Conservation (phyloP, 352 stramenopile species). For the Globisporangium emineosum region DNA sequence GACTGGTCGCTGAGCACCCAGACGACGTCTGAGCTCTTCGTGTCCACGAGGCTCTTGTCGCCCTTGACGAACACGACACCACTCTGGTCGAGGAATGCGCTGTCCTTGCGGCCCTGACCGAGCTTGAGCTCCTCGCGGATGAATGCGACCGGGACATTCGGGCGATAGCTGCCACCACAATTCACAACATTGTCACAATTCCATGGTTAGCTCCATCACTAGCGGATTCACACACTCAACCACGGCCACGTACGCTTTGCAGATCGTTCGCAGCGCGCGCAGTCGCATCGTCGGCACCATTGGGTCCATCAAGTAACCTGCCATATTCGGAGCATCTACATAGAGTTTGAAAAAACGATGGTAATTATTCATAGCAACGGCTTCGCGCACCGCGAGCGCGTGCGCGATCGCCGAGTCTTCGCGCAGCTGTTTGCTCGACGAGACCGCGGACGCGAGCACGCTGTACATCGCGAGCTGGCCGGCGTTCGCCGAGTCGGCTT, state of each 20-base stretch:
- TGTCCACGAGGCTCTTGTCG: slow-evolving; percentile 67
- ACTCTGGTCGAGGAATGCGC: slow-evolving; percentile 71
- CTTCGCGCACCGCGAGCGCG: slow-evolving; percentile 74
- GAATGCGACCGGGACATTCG: slow-evolving; percentile 69
- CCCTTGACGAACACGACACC: slow-evolving; percentile 66
- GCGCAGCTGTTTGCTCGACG: slow-evolving; percentile 35
- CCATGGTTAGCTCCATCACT: not conserved
- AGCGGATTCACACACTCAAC: slow-evolving; percentile 1
- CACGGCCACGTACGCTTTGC: slow-evolving; percentile 75
- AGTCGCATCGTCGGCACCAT: slow-evolving; percentile 83
- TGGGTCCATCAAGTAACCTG: slow-evolving; percentile 87
- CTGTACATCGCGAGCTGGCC: slow-evolving; percentile 85
- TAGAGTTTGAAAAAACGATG: slow-evolving; percentile 89
- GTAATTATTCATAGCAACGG: slow-evolving; percentile 84
- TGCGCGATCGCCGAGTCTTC: slow-evolving; percentile 57
- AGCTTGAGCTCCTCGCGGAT: slow-evolving; percentile 75
- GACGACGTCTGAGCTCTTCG: slow-evolving; percentile 81
- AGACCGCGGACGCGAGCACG: slow-evolving; percentile 55
- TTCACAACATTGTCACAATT: not conserved
- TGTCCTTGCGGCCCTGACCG: slow-evolving; percentile 51
- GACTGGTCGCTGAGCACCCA: slow-evolving; percentile 78
- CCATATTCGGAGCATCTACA: slow-evolving; percentile 86
- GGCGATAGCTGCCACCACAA: slow-evolving; percentile 51
- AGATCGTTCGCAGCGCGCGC: slow-evolving; percentile 78
- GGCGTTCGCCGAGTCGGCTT: slow-evolving; percentile 70